Evolutionary conservation across 192 early-diverging fungal species (phyloP).

Genomic region (Gamsiella multidivaricata): DNA sequence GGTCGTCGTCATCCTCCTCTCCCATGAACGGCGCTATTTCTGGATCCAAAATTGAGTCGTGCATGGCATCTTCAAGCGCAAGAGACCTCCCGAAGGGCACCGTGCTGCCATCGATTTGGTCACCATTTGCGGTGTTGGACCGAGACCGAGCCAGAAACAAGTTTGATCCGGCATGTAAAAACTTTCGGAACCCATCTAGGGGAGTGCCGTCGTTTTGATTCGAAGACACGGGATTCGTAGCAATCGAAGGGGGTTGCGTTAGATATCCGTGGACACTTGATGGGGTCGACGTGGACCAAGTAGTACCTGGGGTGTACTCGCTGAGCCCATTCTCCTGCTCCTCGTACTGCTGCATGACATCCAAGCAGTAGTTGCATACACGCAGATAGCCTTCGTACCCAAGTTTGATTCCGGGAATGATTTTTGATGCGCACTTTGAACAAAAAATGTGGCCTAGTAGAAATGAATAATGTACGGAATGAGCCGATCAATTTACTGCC

Average conservation of each 20-base stretch:
- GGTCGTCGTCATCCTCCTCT: slow-evolving; percentile 68
- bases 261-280: slow-evolving; percentile 47
- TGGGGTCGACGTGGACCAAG: slow-evolving; percentile 23
- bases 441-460: slow-evolving; percentile 84
- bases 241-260: no score
- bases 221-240: slow-evolving; percentile 25
- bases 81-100: slow-evolving; percentile 62
- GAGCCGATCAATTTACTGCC: no score
- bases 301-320: slow-evolving; percentile 27
- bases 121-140: slow-evolving; percentile 55
- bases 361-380: slow-evolving; percentile 73
- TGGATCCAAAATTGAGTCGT: slow-evolving; percentile 63
- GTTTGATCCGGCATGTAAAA: slow-evolving; percentile 45
- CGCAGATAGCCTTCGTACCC: slow-evolving; percentile 77
- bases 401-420: slow-evolving; percentile 73
- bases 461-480: neutral
- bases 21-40: slow-evolving; percentile 70
- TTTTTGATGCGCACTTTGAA: slow-evolving; percentile 76
- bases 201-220: slow-evolving; percentile 29
- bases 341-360: slow-evolving; percentile 63
- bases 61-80: slow-evolving; percentile 49
- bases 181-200: slow-evolving; percentile 52
- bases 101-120: slow-evolving; percentile 28
- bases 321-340: slow-evolving; percentile 30
- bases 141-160: slow-evolving; percentile 55